Conservation (phyloP, 2,329 filamentous ascomycete species). For the Penicillium vulpinum region DNA sequence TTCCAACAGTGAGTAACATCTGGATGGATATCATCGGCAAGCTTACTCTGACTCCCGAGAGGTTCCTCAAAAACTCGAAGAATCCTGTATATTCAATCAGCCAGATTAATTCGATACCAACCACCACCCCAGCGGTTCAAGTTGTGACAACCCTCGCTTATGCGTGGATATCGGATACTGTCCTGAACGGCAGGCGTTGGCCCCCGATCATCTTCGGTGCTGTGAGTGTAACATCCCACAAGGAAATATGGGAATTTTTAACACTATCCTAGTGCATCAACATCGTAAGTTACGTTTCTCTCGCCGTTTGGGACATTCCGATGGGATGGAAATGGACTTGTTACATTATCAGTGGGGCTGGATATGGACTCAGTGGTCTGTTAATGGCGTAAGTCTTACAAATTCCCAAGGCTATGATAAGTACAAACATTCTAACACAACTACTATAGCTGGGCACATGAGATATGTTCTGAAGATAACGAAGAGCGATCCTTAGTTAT, state of each 20-base stretch:
- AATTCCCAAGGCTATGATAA: background rate
- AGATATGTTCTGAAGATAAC: conserved; percentile 57
- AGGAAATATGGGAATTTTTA: background rate
- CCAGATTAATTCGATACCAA: conserved; percentile 57
- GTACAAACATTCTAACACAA: conserved; percentile 4
- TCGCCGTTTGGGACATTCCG: conserved; percentile 54
- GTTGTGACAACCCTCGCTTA: conserved; percentile 62
- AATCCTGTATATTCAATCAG: conserved; percentile 48
- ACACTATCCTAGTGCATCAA: conserved; percentile 32
- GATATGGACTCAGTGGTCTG: conserved; percentile 50
- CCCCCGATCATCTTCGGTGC: conserved; percentile 62
- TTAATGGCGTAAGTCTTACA: conserved; percentile 48
- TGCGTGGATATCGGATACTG: conserved; percentile 63
- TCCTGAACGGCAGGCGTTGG: conserved; percentile 62
- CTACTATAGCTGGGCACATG: conserved; percentile 50
- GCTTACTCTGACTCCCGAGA: background rate
- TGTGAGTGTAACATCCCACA: conserved; percentile 48
- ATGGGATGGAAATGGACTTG: conserved; percentile 63
- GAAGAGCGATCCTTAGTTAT: conserved; percentile 68
- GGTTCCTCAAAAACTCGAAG: conserved; percentile 37
- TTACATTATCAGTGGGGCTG: conserved; percentile 56
- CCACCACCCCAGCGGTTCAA: conserved; percentile 57
- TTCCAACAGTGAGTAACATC: conserved; percentile 50
- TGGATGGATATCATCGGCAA: fast-evolving
- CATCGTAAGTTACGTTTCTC: conserved; percentile 46